A percentile compares a stretch with the other conserved stretches of the same genome.
These are phyloP conservation scores for Hevea brasiliensis DNA, from an alignment of 345 rosid species.

Conservation along the genomic window DNA sequence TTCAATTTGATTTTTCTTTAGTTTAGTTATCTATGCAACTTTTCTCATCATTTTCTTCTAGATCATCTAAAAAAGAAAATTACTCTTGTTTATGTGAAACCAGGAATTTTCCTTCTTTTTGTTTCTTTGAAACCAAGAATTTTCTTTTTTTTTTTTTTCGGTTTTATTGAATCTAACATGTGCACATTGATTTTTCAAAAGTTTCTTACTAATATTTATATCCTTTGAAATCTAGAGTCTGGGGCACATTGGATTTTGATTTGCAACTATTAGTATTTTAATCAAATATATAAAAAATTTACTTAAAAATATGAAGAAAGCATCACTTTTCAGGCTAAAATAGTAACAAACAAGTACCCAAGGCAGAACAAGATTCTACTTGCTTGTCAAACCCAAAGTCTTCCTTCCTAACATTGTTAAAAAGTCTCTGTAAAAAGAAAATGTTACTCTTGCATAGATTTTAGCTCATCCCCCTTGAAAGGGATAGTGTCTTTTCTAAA, in stretches of 20 bases:
- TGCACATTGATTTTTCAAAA: conserved; percentile 17
- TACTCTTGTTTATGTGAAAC: no score
- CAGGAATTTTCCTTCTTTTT: not conserved
- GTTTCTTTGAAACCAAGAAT: not conserved
- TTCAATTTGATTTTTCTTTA: not conserved
- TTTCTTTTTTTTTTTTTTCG: not conserved
- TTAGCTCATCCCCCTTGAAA: no score
- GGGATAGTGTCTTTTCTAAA: no score
- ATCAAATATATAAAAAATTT: not conserved
- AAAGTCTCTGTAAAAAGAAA: not conserved
- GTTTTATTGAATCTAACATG: not conserved
- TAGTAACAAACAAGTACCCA: not conserved
- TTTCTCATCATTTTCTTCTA: no score
- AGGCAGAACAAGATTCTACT: not conserved
- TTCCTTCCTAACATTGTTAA: no score
- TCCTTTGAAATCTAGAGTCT: not conserved
- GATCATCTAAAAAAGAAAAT: no score
- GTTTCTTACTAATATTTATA: not conserved
- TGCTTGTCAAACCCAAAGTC: conserved; percentile 13
- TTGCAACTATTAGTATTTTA: not conserved
- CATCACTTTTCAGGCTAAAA: not conserved
- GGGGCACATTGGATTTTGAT: not conserved
- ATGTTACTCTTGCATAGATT: no score
- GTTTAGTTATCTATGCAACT: no score
- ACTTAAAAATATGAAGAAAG: not conserved